Evolutionary conservation across 108 stramenopile genomes (phyloP), one percentile per base, ranked within the genome.

Genomic region (Cyclotella cryptica): DNA sequence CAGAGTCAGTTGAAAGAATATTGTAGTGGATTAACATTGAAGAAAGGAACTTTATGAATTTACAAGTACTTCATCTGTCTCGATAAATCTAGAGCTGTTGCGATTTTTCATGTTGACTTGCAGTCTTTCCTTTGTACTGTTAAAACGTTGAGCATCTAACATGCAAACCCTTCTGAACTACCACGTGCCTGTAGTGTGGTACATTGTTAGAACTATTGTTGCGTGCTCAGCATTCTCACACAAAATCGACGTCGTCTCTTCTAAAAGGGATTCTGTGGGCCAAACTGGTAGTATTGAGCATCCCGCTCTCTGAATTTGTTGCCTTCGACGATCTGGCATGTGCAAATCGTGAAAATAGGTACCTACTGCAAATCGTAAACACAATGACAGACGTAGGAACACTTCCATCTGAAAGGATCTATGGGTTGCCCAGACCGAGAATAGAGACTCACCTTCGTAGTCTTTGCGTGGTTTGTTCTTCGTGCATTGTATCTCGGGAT

Each of bases 341-440:
- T 71, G 54, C 10, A 27, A 21, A 8, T 71, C 71, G 18, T 71
- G 71, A 71, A 54, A 71, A 41, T 71, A 71, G 13, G 58, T 71
- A 18, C 71, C 71, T 24, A 60, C 30, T 29, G 71, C 71, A 9
- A 71, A 43, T 30, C 57, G 55, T 46, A 71, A 42, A 59, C 71
- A 71, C 14, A 71, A n/a, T 42, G 71, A 71, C 28, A 71, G 71
- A 29, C 71, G 35, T 41, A 71, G 10, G 26, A 71, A 59, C 42
- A 60, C 71, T 60, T 71, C 71, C 26, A 71, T 49, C 28, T 71
- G 71, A 58, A 71, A 71, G 27, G 71, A 71, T 60, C 57, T 29
- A 39, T 71, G 35, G 21, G 40, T 58, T 45, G 17, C 59, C 71
- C 71, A 71, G 7, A 71, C 71, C n/a, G 71, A 71, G 28, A 71